Percentiles rank a stretch among this genome's conserved stretches.
Conservation (phyloP, 129 eudicot species). For the Flaveria ramosissima region DNA sequence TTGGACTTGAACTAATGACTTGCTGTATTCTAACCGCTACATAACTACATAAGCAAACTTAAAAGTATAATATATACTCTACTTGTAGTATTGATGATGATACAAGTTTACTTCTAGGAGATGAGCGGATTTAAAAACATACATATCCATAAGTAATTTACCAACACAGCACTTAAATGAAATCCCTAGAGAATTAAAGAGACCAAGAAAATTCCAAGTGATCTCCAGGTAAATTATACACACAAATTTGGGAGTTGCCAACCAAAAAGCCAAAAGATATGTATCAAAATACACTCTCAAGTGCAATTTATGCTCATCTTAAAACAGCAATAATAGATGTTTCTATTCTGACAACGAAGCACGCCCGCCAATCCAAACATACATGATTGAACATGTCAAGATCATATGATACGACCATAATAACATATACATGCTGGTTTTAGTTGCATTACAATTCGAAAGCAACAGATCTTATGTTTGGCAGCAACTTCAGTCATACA, state of each 20-base stretch:
- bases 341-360: background rate
- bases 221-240: constrained; percentile 10
- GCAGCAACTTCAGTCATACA: constrained; percentile 56
- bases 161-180: background rate
- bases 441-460: constrained; percentile 19
- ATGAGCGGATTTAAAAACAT: no score
- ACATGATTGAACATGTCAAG: constrained; percentile 12
- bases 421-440: constrained; percentile 4
- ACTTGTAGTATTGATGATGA: no score
- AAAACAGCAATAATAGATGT: constrained; percentile 12
- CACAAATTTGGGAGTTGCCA: background rate
- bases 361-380: constrained; percentile 17
- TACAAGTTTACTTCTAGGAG: no score
- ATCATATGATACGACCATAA: constrained; percentile 24
- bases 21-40: no score
- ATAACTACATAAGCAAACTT: no score
- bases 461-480: constrained; percentile 17
- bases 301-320: constrained; percentile 29
- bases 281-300: constrained; percentile 12
- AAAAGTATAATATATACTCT: no score
- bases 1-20: no score
- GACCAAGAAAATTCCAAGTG: background rate
- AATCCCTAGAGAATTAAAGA: background rate
- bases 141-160: no score
- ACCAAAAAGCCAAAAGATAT: constrained; percentile 15